Evolutionary conservation across 345 rosid species (phyloP).

Genomic region (Salix brachista): DNA sequence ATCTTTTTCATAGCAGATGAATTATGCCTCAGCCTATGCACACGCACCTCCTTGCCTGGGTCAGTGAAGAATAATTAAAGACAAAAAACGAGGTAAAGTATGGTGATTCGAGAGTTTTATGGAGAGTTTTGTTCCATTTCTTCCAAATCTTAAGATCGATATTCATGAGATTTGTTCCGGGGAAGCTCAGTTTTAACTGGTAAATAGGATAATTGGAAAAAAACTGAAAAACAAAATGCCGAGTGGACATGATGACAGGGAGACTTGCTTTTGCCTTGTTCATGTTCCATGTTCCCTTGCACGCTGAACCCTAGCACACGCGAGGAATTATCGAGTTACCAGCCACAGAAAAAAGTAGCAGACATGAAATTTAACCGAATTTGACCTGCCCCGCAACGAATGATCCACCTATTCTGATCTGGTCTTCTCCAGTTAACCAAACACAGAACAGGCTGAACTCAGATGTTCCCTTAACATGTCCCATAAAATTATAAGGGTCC

Average conservation of each 20-base stretch:
- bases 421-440: background rate
- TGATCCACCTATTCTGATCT: constrained; percentile 8
- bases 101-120: no score
- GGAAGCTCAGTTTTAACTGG: no score
- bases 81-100: background rate
- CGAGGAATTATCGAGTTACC: background rate
- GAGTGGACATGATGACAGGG: constrained; percentile 4
- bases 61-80: background rate
- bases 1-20: no score
- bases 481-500: background rate
- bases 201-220: no score
- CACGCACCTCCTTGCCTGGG: background rate
- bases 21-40: background rate
- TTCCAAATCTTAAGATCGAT: no score
- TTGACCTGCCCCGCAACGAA: constrained; percentile 8
- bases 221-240: background rate
- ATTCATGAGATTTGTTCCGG: no score
- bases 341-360: background rate
- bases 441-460: background rate
- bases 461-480: background rate
- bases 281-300: constrained; percentile 9
- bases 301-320: background rate
- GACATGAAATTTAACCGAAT: constrained; percentile 11
- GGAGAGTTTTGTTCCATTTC: no score
- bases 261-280: constrained; percentile 6